Evolutionary conservation across 768 basidiomycete species (phyloP).

Genomic region (Termitomyces eurrhizus): DNA sequence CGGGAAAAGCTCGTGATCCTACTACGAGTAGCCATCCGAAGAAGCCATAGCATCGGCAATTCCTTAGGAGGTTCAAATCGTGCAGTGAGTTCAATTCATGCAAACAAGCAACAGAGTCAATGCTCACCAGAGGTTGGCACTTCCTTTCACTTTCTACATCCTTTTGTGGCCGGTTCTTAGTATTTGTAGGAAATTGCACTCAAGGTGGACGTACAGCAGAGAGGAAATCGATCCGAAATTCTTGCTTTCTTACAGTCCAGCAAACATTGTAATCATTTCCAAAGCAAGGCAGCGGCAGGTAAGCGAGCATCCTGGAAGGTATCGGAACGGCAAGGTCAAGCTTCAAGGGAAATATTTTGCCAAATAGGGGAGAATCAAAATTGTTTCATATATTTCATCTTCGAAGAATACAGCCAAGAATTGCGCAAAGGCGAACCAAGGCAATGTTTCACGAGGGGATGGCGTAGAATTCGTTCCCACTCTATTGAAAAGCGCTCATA

Average conservation of each 20-base stretch:
- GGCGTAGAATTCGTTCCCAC: neutral
- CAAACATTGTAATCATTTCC: conserved; percentile 42
- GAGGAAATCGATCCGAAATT: neutral
- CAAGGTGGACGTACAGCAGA: neutral
- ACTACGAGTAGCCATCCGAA: neutral
- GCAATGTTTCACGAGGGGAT: neutral
- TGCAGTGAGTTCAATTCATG: neutral
- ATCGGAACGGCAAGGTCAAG: conserved; percentile 36
- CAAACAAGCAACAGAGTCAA: neutral
- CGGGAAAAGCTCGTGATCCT: neutral
- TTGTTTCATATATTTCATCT: neutral
- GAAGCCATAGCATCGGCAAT: neutral
- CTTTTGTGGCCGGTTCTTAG: neutral
- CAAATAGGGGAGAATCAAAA: neutral
- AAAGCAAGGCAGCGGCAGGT: conserved; percentile 32
- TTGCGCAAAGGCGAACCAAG: too few species aligned
- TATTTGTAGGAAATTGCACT: neutral
- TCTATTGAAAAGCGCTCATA: neutral
- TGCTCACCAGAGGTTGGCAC: neutral
- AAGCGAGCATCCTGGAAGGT: conserved; percentile 32
- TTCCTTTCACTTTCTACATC: neutral
- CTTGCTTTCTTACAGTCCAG: neutral
- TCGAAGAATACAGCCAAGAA: too few species aligned
- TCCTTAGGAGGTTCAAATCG: neutral
- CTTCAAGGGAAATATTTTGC: conserved; percentile 27